Evolutionary conservation across 2,329 filamentous ascomycete species (phyloP), one percentile per base, ranked within the genome.

Genomic region (Chaetomiaceae sp.): DNA sequence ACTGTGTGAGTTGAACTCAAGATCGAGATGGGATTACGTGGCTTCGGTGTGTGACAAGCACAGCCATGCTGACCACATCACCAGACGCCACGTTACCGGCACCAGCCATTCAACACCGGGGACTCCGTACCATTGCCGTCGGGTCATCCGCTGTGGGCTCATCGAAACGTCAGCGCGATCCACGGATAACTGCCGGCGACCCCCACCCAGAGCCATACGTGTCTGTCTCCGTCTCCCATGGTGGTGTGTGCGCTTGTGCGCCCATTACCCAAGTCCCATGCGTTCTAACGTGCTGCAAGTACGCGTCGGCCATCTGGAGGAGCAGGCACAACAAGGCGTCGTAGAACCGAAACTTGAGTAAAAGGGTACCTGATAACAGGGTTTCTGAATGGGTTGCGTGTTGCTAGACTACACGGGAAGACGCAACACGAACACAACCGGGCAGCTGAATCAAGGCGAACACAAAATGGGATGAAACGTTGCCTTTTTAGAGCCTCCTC

Each of bases 191-290:
- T 37, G 25, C 50, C 44, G 13, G 21, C 4, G 16, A 30, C 18
- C 37, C 16, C 38, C 43, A 20, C 36, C 27, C 38, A 18, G 29
- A 5, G 18, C 20, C 10, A 10, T 46, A 32, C 34, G 27, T 20
- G 30, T 36, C 38, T 21, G 36, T 8, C 18, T n/a, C 30, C 27
- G 36, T 48, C 36, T 6, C 14, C 30, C 25, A 10, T 13, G 10
- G 25, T 20, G 18, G 10, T 4, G 3, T 14, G 16, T 11, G 45
- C 32, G 13, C 38, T 32, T 52, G 44, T 55, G 45, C 38, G 5
- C 21, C 44, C 38, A 18, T 41, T 29, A 32, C 18, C 42, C 42
- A 56, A 56, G 54, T 53, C 37, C 54, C 54, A 54, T 56, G 54
- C 54, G 37, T 53, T 10, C 5, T n/a, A n/a, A n/a, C n/a, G n/a